Evolutionary conservation across 306 rosid genomes (phyloP), one percentile per base, ranked within the genome.

Genomic region (Vigna radiata): DNA sequence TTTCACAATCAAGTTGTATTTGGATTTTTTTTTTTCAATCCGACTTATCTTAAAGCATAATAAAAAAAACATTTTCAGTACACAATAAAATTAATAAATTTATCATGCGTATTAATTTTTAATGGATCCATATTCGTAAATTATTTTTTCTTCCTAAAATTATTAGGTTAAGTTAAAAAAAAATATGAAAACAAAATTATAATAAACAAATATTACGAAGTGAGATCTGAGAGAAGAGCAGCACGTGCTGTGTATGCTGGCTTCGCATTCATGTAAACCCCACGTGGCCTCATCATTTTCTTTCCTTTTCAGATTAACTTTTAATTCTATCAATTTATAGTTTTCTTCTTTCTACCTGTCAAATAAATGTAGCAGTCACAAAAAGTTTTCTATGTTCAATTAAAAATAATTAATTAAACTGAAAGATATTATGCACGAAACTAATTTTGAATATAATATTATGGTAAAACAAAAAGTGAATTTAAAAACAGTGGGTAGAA

Each of bases 191-290:
- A 29, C 0, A 61, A 31, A 61, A 12, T 61, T 1, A 33, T 60
- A 25, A 25, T 10, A 29, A 29, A 0, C 33, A 13, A 27, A 7
- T 60, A 58, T 60, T 36, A 10, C 2, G 0, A 5, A 60, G 31
- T 67, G 23, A 50, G 47, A 59, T 10, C n/a, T 5, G 46, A 16
- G 14, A 27, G 8, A 1, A 14, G 44, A 5, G 77, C 46, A 27
- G 47, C 78, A 59, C 15, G 66, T 59, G 47, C 68, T 43, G 12
- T 27, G 39, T 55, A 43, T n/a, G 11, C 4, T 11, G 41, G 4
- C 31, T 41, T 73, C 55, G 1, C 12, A 23, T 43, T 65, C 68
- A 41, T 15, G 6, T 25, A 58, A 72, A 9, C 8, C 77, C 77
- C 78, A 73, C 69, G 58, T 43, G 59, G 19, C 10, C 39, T 31